phyloP scores from a whole-genome alignment of 2,329 filamentous ascomycete genomes.

The Stemphylium lycopersici region DNA sequence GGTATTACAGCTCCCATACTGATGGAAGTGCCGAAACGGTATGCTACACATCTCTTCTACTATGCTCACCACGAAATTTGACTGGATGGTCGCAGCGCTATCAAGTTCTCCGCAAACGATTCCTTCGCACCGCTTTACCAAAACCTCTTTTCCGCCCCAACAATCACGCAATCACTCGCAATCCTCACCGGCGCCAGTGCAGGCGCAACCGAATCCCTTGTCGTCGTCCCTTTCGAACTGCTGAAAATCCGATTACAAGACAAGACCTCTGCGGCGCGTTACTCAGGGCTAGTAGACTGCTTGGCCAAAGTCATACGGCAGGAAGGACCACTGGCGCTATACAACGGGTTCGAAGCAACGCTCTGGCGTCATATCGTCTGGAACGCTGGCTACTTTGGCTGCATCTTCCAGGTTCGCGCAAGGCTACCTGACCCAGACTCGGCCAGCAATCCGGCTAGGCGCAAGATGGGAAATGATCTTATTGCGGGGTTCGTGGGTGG shows the following conservation, averaged over 20 bases:
- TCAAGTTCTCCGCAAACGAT: slow-evolving; percentile 43
- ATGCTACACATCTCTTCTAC: background rate
- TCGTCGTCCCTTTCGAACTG: slow-evolving; percentile 42
- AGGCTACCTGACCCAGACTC: slow-evolving; percentile 26
- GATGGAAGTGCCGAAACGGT: slow-evolving; percentile 43
- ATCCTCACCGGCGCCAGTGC: slow-evolving; percentile 38
- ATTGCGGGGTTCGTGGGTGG: slow-evolving; percentile 39
- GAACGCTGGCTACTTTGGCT: slow-evolving; percentile 44
- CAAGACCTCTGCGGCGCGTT: slow-evolving; percentile 34
- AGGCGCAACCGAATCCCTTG: slow-evolving; percentile 37
- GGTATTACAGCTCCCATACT: slow-evolving; percentile 42
- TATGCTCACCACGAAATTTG: too few relatives aligned
- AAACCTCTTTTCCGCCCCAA: slow-evolving; percentile 25
- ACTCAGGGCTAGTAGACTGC: slow-evolving; percentile 37
- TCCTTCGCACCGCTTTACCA: slow-evolving; percentile 36
- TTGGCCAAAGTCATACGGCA: slow-evolving; percentile 33
- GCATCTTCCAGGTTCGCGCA: slow-evolving; percentile 38
- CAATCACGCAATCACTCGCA: slow-evolving; percentile 34
- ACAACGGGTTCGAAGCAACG: slow-evolving; percentile 42
- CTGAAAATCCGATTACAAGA: slow-evolving; percentile 41
- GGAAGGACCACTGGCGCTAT: slow-evolving; percentile 35
- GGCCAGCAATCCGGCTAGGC: slow-evolving; percentile 21
- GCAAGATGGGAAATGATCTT: slow-evolving; percentile 39
- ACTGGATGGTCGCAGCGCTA: slow-evolving; percentile 20
- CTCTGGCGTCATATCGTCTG: slow-evolving; percentile 42